phyloP scores from a whole-genome alignment of 805 yeast species.

The Teunomyces pallodes region DNA sequence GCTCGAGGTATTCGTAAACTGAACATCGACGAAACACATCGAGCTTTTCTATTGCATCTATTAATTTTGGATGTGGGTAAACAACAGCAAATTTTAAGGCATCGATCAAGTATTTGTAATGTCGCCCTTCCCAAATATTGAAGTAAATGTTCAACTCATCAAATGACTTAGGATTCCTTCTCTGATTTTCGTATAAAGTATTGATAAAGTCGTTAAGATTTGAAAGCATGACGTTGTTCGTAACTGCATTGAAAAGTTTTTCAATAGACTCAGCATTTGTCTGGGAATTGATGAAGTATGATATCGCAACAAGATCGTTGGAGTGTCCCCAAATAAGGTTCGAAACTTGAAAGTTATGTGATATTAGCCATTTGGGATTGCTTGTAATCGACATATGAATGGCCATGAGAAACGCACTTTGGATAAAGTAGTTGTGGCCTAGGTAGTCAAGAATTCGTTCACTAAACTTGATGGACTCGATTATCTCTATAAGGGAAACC shows the following conservation, averaged over 20 bases:
- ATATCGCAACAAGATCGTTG: slow-evolving; percentile 20
- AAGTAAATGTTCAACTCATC: slow-evolving; percentile 29
- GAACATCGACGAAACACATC: slow-evolving; percentile 3
- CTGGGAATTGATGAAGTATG: slow-evolving; percentile 26
- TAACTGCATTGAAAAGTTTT: slow-evolving; percentile 10
- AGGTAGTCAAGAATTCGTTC: slow-evolving; percentile 8
- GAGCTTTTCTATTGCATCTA: slow-evolving; percentile 7
- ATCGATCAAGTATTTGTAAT: slow-evolving; percentile 21
- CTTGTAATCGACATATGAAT: slow-evolving; percentile 17
- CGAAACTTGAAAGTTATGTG: slow-evolving; percentile 8
- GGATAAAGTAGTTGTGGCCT: slow-evolving; percentile 23
- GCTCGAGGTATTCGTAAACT: slow-evolving; percentile 14
- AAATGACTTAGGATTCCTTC: slow-evolving; percentile 10
- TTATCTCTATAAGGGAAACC: slow-evolving; percentile 13
- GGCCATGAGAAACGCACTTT: slow-evolving; percentile 27
- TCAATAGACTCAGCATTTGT: slow-evolving; percentile 11
- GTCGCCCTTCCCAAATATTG: slow-evolving; percentile 31
- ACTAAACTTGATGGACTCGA: slow-evolving; percentile 14
- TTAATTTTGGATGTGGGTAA: slow-evolving; percentile 30
- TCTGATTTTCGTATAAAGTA: slow-evolving; percentile 13
- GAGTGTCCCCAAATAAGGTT: slow-evolving; percentile 24
- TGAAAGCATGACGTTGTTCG: slow-evolving; percentile 10
- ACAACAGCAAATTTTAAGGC: slow-evolving; percentile 27
- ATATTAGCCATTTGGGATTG: slow-evolving; percentile 5
- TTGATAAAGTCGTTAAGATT: slow-evolving; percentile 15